phyloP scores from a whole-genome alignment of 371 early-diverging fungal genomes.

The Mortierella sp. region DNA sequence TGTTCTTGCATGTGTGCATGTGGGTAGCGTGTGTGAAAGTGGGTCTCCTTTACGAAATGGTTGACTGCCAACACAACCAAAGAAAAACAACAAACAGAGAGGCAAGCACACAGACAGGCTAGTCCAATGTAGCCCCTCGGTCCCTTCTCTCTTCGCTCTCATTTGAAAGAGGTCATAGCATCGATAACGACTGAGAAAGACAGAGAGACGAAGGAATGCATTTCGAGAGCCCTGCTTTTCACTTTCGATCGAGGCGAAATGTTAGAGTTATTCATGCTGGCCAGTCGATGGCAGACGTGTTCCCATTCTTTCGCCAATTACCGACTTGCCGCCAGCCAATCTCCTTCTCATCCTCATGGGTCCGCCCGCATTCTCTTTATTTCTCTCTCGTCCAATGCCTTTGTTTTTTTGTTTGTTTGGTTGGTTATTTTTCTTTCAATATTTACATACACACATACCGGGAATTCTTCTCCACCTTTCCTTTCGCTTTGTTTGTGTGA shows the following conservation, averaged over 20 bases:
- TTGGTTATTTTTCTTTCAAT: neutral
- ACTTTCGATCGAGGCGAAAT: neutral
- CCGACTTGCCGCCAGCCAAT: neutral
- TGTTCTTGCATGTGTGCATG: constrained; percentile 4
- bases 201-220: constrained; percentile 1
- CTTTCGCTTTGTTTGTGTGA: neutral
- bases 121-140: neutral
- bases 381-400: neutral
- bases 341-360: neutral
- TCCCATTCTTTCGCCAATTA: neutral
- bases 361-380: neutral
- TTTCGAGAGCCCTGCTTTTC: constrained; percentile 6
- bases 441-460: neutral
- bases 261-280: neutral
- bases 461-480: constrained; percentile 7
- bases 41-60: neutral
- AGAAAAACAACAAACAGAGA: neutral
- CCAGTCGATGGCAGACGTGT: constrained; percentile 10
- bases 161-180: neutral
- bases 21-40: constrained; percentile 11
- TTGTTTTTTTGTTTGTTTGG: neutral
- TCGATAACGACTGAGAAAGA: neutral
- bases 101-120: neutral
- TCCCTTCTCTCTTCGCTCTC: neutral
- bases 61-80: neutral